Percentiles rank a stretch among this genome's conserved stretches.
phyloP scores from a whole-genome alignment of 2,329 filamentous ascomycete species.

The Penicillium expansum region DNA sequence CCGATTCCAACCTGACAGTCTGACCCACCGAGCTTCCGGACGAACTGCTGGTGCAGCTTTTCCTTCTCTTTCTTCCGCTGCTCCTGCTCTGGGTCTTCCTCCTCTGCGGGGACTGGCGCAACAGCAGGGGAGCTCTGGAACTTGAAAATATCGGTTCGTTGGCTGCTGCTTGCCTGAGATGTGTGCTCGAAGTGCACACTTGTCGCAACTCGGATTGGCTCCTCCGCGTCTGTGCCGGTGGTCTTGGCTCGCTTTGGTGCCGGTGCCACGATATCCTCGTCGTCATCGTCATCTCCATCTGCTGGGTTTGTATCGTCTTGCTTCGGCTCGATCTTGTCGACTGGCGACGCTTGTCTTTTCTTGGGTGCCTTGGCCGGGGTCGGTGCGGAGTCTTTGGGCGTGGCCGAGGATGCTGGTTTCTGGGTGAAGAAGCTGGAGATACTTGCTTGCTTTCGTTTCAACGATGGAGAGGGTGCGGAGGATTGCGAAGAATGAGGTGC shows the following conservation, averaged over 20 bases:
- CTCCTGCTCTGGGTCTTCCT: conserved; percentile 49
- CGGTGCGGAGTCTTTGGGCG: conserved; percentile 11
- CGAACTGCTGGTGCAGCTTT: conserved; percentile 76
- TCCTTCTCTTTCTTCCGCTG: conserved; percentile 60
- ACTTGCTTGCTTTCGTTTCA: conserved; percentile 59
- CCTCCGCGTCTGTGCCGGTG: conserved; percentile 19
- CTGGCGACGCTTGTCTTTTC: conserved; percentile 14
- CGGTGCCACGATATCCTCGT: conserved; percentile 43
- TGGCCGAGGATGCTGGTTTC: conserved; percentile 39
- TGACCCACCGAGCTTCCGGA: conserved; percentile 83
- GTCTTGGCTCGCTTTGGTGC: conserved; percentile 42
- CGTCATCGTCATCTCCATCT: conserved; percentile 15
- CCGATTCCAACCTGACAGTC: conserved; percentile 72
- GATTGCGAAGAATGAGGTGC: conserved; percentile 35
- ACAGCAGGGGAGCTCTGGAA: conserved; percentile 54
- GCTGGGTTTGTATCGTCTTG: conserved; percentile 1
- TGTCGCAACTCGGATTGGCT: conserved; percentile 6
- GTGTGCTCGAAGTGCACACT: conserved; percentile 12
- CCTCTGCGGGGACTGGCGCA: conserved; percentile 32
- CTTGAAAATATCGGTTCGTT: conserved; percentile 58
- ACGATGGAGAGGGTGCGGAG: conserved; percentile 32
- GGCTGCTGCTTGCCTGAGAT: conserved; percentile 38
- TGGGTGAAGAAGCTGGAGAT: conserved; percentile 83
- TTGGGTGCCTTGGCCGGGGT: conserved; percentile 5
- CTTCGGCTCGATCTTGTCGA: conserved; percentile 3